Conservation (phyloP, 2,329 filamentous ascomycete species). For the Alternaria ethzedia region DNA sequence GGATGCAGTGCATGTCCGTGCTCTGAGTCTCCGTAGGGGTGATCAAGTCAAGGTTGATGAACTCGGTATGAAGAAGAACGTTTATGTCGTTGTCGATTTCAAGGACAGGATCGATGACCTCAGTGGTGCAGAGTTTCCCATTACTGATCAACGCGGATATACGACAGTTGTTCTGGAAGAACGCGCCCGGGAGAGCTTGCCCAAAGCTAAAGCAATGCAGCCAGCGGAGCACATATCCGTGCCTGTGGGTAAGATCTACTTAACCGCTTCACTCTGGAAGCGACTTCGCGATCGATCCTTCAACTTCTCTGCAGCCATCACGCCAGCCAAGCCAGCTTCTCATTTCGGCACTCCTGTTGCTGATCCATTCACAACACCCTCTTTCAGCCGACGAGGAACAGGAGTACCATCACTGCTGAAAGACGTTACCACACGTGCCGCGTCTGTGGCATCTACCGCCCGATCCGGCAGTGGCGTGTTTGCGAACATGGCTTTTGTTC, state of each 20-base stretch:
- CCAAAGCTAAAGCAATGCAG: slow-evolving; percentile 17
- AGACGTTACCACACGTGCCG: slow-evolving; percentile 32
- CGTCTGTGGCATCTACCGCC: slow-evolving; percentile 36
- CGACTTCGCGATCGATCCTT: slow-evolving; percentile 50
- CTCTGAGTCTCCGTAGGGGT: slow-evolving; percentile 52
- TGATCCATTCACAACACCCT: slow-evolving; percentile 56
- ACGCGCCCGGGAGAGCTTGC: slow-evolving; percentile 50
- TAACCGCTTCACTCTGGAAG: slow-evolving; percentile 53
- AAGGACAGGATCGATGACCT: slow-evolving; percentile 42
- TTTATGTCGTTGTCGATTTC: slow-evolving; percentile 54
- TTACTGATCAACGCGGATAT: slow-evolving; percentile 53
- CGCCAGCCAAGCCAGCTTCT: slow-evolving; percentile 26
- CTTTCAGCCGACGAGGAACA: slow-evolving; percentile 54
- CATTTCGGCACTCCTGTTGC: slow-evolving; percentile 32
- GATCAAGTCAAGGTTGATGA: slow-evolving; percentile 58
- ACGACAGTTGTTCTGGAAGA: slow-evolving; percentile 49
- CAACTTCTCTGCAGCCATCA: slow-evolving; percentile 24
- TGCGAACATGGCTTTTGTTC: slow-evolving; percentile 82
- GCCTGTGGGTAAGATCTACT: slow-evolving; percentile 51
- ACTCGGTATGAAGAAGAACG: slow-evolving; percentile 52
- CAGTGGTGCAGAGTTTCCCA: slow-evolving; percentile 37
- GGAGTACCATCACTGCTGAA: slow-evolving; percentile 35
- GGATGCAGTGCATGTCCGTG: slow-evolving; percentile 48
- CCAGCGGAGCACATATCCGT: slow-evolving; percentile 45
- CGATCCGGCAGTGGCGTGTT: slow-evolving; percentile 63